phyloP scores from a whole-genome alignment of 371 early-diverging fungal species.

The Mucor racemosus region DNA sequence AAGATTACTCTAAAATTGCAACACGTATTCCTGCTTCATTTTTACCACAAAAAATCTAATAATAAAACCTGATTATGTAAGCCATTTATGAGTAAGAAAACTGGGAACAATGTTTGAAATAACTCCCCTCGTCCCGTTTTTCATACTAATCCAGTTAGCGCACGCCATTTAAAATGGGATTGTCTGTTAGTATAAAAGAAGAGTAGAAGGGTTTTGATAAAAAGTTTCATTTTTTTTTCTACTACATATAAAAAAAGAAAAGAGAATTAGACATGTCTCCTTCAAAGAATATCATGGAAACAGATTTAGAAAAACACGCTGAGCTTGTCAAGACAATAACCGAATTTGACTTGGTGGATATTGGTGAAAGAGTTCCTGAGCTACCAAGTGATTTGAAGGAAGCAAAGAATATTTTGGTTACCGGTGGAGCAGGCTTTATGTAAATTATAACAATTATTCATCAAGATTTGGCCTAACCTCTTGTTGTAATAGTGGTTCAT shows the following conservation, averaged over 20 bases:
- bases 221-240: background rate
- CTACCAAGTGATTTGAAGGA: slow-evolving; percentile 37
- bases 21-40: slow-evolving; percentile 49
- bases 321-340: slow-evolving; percentile 34
- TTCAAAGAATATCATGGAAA: slow-evolving; percentile 5
- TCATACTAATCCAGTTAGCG: background rate
- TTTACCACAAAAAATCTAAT: background rate
- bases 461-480: too few species aligned
- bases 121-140: background rate
- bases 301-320: slow-evolving; percentile 26
- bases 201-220: background rate
- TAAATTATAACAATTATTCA: slow-evolving; percentile 25
- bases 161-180: background rate
- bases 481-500: slow-evolving; percentile 41
- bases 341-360: slow-evolving; percentile 51
- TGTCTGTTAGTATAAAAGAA: background rate
- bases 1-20: slow-evolving; percentile 43
- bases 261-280: slow-evolving; percentile 13
- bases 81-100: slow-evolving; percentile 1
- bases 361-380: slow-evolving; percentile 44
- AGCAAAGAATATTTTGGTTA: slow-evolving; percentile 71
- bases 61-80: slow-evolving; percentile 1
- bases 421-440: slow-evolving; percentile 93
- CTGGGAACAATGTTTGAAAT: background rate
- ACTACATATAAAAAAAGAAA: slow-evolving; percentile 3